phyloP scores from a whole-genome alignment of 441 rosid genomes.

The Codiaeum variegatum region DNA sequence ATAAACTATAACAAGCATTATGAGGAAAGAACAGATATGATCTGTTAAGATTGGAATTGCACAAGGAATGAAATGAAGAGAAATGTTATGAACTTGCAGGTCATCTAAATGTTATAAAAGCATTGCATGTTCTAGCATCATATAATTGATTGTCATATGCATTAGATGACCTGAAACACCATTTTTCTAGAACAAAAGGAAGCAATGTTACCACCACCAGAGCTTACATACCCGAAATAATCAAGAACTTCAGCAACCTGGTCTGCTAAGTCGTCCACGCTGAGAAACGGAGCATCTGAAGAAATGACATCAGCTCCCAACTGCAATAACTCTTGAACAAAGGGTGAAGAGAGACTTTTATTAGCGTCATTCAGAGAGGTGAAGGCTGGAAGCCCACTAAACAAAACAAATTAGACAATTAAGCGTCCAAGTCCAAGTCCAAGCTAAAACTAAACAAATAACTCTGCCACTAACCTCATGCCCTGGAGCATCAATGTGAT shows the following conservation, averaged over 20 bases:
- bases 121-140: background rate
- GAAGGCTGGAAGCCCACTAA: background rate
- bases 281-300: slow-evolving; percentile 51
- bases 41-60: background rate
- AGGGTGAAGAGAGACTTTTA: slow-evolving; percentile 28
- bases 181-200: background rate
- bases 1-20: background rate
- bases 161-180: background rate
- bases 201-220: background rate
- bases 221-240: slow-evolving; percentile 50
- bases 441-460: slow-evolving; percentile 16
- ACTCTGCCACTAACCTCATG: slow-evolving; percentile 69
- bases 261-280: slow-evolving; percentile 66
- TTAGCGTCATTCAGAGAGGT: slow-evolving; percentile 26
- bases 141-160: background rate
- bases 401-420: background rate
- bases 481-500: slow-evolving; percentile 85
- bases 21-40: background rate
- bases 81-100: background rate
- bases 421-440: background rate
- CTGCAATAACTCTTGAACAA: slow-evolving; percentile 73
- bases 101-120: background rate
- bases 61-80: background rate
- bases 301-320: slow-evolving; percentile 71
- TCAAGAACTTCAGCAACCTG: slow-evolving; percentile 82